phyloP scores from a whole-genome alignment of 352 stramenopile species.

The Pythium coloratum region DNA sequence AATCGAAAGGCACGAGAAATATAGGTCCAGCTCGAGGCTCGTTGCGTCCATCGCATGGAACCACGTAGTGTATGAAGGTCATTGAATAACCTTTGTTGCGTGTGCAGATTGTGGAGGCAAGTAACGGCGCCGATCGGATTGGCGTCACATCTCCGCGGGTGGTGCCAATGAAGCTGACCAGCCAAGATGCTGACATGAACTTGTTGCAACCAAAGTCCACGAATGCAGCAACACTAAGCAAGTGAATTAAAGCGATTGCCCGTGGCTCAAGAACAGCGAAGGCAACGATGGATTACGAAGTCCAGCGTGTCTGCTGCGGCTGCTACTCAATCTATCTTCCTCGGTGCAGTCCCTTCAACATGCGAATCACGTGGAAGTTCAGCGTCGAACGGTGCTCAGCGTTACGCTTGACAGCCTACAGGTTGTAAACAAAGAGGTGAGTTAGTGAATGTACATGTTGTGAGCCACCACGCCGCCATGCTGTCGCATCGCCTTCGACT shows the following conservation, averaged over 20 bases:
- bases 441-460: background rate
- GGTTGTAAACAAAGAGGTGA: background rate
- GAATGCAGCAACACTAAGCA: background rate
- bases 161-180: no score
- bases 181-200: no score
- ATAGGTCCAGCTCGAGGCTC: no score
- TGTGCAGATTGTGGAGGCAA: no score
- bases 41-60: no score
- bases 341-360: slow-evolving; percentile 73
- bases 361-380: slow-evolving; percentile 88
- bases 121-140: no score
- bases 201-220: background rate
- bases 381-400: slow-evolving; percentile 81
- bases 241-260: background rate
- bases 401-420: slow-evolving; percentile 53
- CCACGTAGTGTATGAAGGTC: no score
- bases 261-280: background rate
- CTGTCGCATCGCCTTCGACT: background rate
- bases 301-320: background rate
- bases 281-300: slow-evolving; percentile 2
- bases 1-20: no score
- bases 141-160: no score
- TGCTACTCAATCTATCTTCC: slow-evolving; percentile 27
- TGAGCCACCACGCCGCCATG: background rate
- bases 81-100: no score